Conservation (phyloP, 805 yeast genomes). For the Wickerhamiella siamensis region DNA sequence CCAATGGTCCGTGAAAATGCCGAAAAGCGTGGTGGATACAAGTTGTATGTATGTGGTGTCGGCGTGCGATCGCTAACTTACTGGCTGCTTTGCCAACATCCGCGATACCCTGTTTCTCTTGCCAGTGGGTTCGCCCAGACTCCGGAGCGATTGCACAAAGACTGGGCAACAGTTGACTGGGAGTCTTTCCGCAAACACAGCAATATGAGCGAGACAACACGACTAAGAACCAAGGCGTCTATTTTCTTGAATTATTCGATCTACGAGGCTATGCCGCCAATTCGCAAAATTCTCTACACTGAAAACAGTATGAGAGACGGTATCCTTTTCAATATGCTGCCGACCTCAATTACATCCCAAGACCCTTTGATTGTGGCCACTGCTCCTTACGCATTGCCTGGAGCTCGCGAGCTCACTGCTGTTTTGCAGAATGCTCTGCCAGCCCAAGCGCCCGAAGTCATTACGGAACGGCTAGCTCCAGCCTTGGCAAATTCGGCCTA, state of each 20-base stretch:
- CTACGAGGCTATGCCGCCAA: constrained; percentile 38
- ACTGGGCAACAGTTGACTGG: not conserved
- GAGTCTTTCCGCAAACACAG: not conserved
- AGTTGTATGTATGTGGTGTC: constrained; percentile 58
- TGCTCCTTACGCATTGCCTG: constrained; percentile 54
- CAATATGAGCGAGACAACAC: not conserved
- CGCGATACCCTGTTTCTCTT: constrained; percentile 49
- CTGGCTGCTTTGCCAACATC: constrained; percentile 20
- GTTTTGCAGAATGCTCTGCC: constrained; percentile 47
- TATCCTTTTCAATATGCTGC: constrained; percentile 46
- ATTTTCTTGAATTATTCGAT: not conserved
- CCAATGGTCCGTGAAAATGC: constrained; percentile 37
- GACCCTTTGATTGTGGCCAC: constrained; percentile 62
- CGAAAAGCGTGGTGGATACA: constrained; percentile 41
- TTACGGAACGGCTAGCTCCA: constrained; percentile 45
- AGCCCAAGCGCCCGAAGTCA: constrained; percentile 41
- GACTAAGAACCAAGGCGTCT: not conserved
- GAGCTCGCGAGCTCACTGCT: constrained; percentile 41
- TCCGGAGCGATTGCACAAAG: not conserved
- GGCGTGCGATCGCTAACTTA: constrained; percentile 55
- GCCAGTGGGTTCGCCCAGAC: constrained; percentile 42
- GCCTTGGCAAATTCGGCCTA: constrained; percentile 63
- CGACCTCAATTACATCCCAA: constrained; percentile 41
- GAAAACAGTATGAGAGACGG: constrained; percentile 77
- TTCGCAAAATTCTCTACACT: constrained; percentile 50